Evolutionary conservation across 768 basidiomycete species (phyloP).

Genomic region (Tylopilus intermedius): DNA sequence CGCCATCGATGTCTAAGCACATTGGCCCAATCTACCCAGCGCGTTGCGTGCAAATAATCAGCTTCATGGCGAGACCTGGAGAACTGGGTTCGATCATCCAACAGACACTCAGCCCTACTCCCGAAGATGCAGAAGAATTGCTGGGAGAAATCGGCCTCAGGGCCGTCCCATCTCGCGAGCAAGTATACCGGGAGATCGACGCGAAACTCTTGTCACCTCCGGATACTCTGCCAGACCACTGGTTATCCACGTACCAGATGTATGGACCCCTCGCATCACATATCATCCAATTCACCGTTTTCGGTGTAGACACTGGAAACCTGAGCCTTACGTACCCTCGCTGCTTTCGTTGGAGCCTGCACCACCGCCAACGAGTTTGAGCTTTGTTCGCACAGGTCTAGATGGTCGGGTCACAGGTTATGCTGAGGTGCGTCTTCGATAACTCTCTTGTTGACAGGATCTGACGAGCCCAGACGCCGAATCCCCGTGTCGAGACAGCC

Average conservation of each 20-base stretch:
- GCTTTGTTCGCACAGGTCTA: constrained; percentile 74
- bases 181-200: constrained; percentile 68
- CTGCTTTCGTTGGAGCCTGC: constrained; percentile 64
- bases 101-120: constrained; percentile 43
- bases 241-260: constrained; percentile 83
- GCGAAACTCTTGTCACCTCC: constrained; percentile 68
- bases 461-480: constrained; percentile 43
- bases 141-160: constrained; percentile 57
- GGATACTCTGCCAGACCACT: constrained; percentile 58
- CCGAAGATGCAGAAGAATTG: constrained; percentile 37
- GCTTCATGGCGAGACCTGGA: constrained; percentile 13
- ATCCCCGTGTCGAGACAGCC: constrained; percentile 56
- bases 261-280: constrained; percentile 35
- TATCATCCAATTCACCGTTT: constrained; percentile 9
- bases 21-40: background rate
- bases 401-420: constrained; percentile 78
- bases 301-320: constrained; percentile 64
- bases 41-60: constrained; percentile 6
- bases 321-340: constrained; percentile 53
- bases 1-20: background rate
- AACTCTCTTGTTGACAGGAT: background rate
- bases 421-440: constrained; percentile 53
- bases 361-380: constrained; percentile 66
- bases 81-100: constrained; percentile 34
- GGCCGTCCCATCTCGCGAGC: constrained; percentile 50